Conservation (phyloP, 176 grass and related monocot species). For the Oryza punctata region DNA sequence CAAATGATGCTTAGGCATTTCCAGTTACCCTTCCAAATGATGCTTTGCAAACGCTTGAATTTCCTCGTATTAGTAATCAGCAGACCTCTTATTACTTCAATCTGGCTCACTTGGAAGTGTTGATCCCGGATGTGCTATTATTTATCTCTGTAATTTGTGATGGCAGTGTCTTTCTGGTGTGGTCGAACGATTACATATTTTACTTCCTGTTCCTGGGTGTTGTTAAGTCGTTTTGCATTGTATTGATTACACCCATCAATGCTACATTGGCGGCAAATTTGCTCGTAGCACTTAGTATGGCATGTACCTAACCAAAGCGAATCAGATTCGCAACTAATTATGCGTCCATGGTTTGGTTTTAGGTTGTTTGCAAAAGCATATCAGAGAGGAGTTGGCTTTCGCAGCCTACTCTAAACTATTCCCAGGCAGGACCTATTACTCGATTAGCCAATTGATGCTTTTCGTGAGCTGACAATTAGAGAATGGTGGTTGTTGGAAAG, state of each 20-base stretch:
- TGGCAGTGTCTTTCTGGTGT: not conserved
- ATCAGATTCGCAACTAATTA: not conserved
- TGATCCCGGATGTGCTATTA: not conserved
- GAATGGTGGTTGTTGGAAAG: conserved; percentile 40
- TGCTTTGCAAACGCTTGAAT: conserved; percentile 5
- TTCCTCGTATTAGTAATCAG: not conserved
- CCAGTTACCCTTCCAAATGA: not conserved
- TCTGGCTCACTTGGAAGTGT: too few species aligned
- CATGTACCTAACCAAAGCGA: not conserved
- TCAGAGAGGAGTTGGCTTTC: not conserved
- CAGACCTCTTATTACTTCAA: not conserved
- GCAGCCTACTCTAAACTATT: not conserved
- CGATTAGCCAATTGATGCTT: not conserved
- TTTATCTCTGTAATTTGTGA: not conserved
- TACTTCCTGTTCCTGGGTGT: not conserved
- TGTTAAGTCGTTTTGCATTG: not conserved
- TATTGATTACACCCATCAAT: not conserved
- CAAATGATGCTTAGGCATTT: conserved; percentile 26
- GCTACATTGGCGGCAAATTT: conserved; percentile 14
- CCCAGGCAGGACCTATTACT: not conserved
- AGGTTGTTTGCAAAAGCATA: conserved; percentile 25
- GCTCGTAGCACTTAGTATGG: not conserved
- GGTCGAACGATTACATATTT: not conserved
- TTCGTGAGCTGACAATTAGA: conserved; percentile 3
- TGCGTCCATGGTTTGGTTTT: conserved; percentile 14